Evolutionary conservation across 2,329 filamentous ascomycete genomes (phyloP).

Genomic region (Neoscytalidium dimidiatum): DNA sequence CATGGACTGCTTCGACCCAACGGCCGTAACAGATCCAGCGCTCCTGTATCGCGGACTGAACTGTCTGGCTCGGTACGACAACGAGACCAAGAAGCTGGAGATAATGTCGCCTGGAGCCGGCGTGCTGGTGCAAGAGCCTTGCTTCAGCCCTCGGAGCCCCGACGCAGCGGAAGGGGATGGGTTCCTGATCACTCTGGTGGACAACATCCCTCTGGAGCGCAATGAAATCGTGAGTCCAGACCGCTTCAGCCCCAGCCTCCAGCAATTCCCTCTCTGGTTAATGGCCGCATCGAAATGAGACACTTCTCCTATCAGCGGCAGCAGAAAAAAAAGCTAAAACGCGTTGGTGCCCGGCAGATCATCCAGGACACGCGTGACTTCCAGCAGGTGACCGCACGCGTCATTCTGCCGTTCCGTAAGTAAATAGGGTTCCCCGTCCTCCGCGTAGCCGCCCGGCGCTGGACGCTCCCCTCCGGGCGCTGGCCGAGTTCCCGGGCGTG

Average conservation of each 20-base stretch:
- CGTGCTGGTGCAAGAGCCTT: not conserved
- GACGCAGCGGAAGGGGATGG: constrained; percentile 4
- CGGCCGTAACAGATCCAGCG: not conserved
- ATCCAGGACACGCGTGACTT: constrained; percentile 6
- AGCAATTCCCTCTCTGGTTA: not conserved
- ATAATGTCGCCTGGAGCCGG: not conserved
- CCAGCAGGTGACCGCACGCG: not conserved
- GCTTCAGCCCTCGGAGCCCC: not conserved
- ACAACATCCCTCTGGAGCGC: not conserved
- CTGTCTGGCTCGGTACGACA: not conserved
- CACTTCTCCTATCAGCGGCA: not conserved
- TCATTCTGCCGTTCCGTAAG: constrained; percentile 1
- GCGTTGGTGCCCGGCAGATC: not conserved
- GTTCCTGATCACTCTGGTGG: constrained; percentile 1
- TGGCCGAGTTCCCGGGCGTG: not conserved
- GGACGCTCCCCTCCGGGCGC: not conserved
- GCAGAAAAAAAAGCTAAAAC: not conserved
- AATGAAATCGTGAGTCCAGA: not conserved
- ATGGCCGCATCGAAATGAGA: not conserved
- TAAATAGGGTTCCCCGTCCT: not conserved
- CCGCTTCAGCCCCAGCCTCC: not conserved
- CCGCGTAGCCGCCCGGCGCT: not conserved
- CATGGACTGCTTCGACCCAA: constrained; percentile 6
- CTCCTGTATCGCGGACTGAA: constrained; percentile 1
- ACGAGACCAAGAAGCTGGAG: not conserved